Evolutionary conservation across 306 rosid genomes (phyloP).

Genomic region (Cicer cuneatum): DNA sequence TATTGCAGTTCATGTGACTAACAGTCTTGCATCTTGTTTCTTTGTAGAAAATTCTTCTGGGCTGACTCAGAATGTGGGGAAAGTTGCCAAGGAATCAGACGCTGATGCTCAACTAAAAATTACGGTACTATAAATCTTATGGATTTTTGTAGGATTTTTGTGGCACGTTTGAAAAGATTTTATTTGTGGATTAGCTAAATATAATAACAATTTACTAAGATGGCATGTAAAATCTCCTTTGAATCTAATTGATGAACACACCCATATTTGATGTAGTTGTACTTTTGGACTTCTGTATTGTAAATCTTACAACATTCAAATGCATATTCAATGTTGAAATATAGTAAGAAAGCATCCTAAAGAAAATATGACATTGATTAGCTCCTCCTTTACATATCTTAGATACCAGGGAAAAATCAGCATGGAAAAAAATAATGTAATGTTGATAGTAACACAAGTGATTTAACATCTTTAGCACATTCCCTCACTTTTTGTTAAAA

Average conservation of each 20-base stretch:
- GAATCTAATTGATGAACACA: conserved; percentile 13
- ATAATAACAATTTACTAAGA: background rate
- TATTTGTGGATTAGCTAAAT: conserved; percentile 32
- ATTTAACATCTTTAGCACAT: background rate
- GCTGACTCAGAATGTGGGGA: conserved; percentile 37
- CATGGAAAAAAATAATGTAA: background rate
- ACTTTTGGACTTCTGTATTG: conserved; percentile 1
- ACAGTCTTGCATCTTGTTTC: conserved; percentile 33
- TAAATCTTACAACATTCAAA: background rate
- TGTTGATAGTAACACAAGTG: background rate
- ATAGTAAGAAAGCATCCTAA: conserved; percentile 8
- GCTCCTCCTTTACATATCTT: background rate
- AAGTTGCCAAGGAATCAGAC: conserved; percentile 30
- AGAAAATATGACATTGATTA: conserved; percentile 6
- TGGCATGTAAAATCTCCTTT: conserved; percentile 19
- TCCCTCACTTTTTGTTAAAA: background rate
- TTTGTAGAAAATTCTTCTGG: conserved; percentile 45
- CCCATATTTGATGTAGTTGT: conserved; percentile 36
- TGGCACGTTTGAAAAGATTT: conserved; percentile 31
- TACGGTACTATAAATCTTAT: conserved; percentile 38
- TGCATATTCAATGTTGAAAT: conserved; percentile 30
- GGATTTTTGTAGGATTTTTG: conserved; percentile 10
- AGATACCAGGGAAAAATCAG: too few relatives aligned
- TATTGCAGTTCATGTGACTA: conserved; percentile 32
- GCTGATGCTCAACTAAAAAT: conserved; percentile 25